phyloP scores from a whole-genome alignment of 176 grass and related monocot genomes.

The Cenchrus purpureus region DNA sequence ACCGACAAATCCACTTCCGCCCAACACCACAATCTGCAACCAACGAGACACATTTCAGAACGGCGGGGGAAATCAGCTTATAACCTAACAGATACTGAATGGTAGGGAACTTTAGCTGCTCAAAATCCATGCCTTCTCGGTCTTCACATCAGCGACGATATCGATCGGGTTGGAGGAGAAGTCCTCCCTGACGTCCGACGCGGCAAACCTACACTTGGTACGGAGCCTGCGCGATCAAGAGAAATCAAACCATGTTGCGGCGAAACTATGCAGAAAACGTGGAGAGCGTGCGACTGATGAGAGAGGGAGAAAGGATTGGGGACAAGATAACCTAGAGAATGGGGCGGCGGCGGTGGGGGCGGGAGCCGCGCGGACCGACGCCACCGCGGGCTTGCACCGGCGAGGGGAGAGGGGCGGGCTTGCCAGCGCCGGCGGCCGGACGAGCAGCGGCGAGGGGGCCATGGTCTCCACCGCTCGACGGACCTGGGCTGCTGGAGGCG shows the following conservation, averaged over 20 bases:
- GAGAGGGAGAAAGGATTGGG: not conserved
- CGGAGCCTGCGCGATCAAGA: slow-evolving; percentile 45
- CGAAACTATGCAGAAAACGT: slow-evolving; percentile 13
- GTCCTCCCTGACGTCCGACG: slow-evolving; percentile 53
- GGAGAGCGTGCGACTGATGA: not conserved
- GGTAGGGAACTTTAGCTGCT: not conserved
- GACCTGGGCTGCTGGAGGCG: not conserved
- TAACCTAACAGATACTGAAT: not conserved
- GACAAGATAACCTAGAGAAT: slow-evolving; percentile 29
- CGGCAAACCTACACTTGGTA: slow-evolving; percentile 59
- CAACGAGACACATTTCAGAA: slow-evolving; percentile 25
- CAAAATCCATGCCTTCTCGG: slow-evolving; percentile 63
- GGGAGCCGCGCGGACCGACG: slow-evolving; percentile 18
- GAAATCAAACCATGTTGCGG: not conserved
- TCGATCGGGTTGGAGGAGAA: slow-evolving; percentile 79
- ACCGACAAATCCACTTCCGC: slow-evolving; percentile 89
- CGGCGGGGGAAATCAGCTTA: not conserved
- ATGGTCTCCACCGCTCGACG: slow-evolving; percentile 12
- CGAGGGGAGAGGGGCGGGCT: slow-evolving; percentile 6
- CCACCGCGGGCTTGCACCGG: slow-evolving; percentile 18
- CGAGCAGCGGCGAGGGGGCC: slow-evolving; percentile 47
- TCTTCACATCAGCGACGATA: slow-evolving; percentile 84
- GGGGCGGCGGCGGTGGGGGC: not conserved
- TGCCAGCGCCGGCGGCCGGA: slow-evolving; percentile 46
- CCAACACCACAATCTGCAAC: slow-evolving; percentile 85